Evolutionary conservation across 2,329 filamentous ascomycete species (phyloP).

Genomic region (Pseudogymnoascus sp.): DNA sequence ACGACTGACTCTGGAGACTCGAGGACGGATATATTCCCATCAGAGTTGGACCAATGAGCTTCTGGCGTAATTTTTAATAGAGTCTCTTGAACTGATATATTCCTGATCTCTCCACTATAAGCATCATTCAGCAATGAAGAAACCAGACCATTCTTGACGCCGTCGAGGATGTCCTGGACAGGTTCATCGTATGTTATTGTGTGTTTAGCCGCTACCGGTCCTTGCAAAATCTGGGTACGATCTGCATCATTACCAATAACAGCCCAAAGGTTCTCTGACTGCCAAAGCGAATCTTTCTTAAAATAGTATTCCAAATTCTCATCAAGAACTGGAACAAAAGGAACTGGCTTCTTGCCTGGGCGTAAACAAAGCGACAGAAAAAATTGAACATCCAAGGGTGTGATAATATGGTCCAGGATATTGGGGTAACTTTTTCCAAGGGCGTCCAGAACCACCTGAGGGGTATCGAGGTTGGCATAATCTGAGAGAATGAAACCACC

Average conservation of each 20-base stretch:
- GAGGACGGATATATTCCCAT: conserved; percentile 68
- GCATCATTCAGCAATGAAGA: conserved; percentile 67
- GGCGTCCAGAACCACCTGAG: conserved; percentile 67
- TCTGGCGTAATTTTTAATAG: conserved; percentile 95
- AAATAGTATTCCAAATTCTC: conserved; percentile 99
- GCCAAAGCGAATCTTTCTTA: conserved; percentile 99
- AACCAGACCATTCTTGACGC: conserved; percentile 84
- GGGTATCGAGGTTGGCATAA: conserved; percentile 78
- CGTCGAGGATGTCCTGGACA: conserved; percentile 86
- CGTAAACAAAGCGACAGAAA: conserved; percentile 90
- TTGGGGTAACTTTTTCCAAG: conserved; percentile 80
- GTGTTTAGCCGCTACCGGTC: conserved; percentile 88
- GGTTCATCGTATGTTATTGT: conserved; percentile 87
- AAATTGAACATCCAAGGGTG: conserved; percentile 95
- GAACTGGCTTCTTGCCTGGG: conserved; percentile 81
- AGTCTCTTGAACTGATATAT: conserved; percentile 58
- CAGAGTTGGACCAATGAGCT: conserved; percentile 55
- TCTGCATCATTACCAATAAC: conserved; percentile 94
- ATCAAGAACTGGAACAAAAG: conserved; percentile 87
- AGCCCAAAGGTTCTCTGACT: conserved; percentile 93
- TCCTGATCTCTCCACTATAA: conserved; percentile 62
- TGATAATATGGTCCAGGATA: conserved; percentile 84
- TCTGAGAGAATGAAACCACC: conserved; percentile 79
- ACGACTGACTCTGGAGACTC: conserved; percentile 72
- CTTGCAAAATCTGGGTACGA: conserved; percentile 90